Conservation (phyloP, 1,284 basidiomycete genomes). For the Tilletia indica region DNA sequence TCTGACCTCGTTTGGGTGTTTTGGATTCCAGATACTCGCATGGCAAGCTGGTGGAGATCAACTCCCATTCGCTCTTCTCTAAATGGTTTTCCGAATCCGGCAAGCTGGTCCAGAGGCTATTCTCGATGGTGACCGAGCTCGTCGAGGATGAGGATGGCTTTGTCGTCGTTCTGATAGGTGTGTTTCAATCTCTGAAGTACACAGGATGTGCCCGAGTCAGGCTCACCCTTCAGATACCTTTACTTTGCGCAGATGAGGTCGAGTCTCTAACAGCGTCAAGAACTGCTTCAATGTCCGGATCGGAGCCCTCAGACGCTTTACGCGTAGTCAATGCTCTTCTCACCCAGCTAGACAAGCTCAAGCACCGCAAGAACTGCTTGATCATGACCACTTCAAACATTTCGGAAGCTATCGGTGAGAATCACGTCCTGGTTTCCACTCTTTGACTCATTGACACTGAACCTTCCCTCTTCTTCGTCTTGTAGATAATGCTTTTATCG, state of each 20-base stretch:
- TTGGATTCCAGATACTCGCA: conserved; percentile 68
- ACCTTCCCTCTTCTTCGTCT: not conserved
- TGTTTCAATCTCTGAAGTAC: not conserved
- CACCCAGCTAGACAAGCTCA: conserved; percentile 94
- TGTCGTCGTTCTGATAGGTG: conserved; percentile 84
- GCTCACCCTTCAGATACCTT: not conserved
- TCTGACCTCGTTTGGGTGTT: not conserved
- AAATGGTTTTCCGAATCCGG: conserved; percentile 87
- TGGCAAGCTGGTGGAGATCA: conserved; percentile 89
- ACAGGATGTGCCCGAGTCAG: not conserved
- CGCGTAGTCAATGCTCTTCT: conserved; percentile 94
- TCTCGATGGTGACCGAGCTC: conserved; percentile 82
- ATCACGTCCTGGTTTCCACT: not conserved
- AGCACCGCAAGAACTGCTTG: conserved; percentile 85
- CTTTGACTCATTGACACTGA: not conserved
- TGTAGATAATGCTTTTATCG: conserved; percentile 87
- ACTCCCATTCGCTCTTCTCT: conserved; percentile 59
- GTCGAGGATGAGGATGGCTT: conserved; percentile 84
- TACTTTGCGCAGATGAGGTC: conserved; percentile 68
- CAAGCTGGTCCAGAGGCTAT: conserved; percentile 92
- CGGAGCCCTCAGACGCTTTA: conserved; percentile 92
- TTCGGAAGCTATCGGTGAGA: conserved; percentile 81
- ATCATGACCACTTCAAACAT: conserved; percentile 97
- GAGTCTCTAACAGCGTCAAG: conserved; percentile 91
- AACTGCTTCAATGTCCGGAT: conserved; percentile 87